These are phyloP conservation scores for Amaranthus tricolor DNA, from an alignment of 179 eudicot genomes.

Conservation along the genomic window DNA sequence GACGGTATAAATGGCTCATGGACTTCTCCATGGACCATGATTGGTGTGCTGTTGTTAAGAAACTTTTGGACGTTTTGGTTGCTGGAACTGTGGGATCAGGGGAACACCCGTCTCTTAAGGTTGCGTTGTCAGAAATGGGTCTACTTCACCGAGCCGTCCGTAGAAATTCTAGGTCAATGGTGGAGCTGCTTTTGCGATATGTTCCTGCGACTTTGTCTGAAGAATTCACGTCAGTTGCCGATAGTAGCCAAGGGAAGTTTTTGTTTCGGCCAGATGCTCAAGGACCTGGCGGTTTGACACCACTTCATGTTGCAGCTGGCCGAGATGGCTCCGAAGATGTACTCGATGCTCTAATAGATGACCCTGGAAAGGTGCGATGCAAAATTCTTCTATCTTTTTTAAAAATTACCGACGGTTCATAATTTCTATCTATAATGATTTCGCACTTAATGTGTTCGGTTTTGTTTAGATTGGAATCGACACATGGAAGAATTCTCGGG, in stretches of 20 bases:
- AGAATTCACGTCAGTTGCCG: conserved; percentile 18
- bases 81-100: conserved; percentile 49
- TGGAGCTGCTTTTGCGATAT: conserved; percentile 56
- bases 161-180: conserved; percentile 60
- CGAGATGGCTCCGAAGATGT: conserved; percentile 57
- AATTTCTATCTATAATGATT: background rate
- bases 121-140: conserved; percentile 52
- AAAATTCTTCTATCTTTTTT: too few species aligned
- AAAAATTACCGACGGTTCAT: background rate
- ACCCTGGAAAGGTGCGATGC: conserved; percentile 61
- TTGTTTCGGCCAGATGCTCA: conserved; percentile 67
- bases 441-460: background rate
- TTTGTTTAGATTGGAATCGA: conserved; percentile 62
- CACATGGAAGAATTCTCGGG: conserved; percentile 72
- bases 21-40: conserved; percentile 78
- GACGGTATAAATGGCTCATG: conserved; percentile 62
- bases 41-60: conserved; percentile 82
- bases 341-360: conserved; percentile 73
- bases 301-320: conserved; percentile 80
- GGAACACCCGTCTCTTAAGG: conserved; percentile 46
- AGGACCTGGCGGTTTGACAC: conserved; percentile 87
- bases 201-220: conserved; percentile 26
- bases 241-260: conserved; percentile 19
- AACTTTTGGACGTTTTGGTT: conserved; percentile 50
- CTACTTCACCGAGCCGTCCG: conserved; percentile 75